Evolutionary conservation across 352 stramenopile species (phyloP), one percentile per base, ranked within the genome.

Genomic region (Pythium coloratum): DNA sequence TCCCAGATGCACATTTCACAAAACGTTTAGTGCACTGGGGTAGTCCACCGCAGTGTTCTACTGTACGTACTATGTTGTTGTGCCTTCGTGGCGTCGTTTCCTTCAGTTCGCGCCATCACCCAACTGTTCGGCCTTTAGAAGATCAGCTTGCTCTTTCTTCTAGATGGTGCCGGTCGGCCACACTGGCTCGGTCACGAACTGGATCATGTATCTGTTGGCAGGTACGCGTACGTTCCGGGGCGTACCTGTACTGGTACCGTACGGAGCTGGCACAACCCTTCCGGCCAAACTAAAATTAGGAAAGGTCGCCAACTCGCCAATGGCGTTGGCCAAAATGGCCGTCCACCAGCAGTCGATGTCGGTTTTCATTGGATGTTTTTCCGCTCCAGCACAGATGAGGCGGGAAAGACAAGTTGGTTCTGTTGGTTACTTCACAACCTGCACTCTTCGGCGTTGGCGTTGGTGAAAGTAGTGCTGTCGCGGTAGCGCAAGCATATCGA

Each of bases 301-400:
- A 33, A 50, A 46, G 28, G 40, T 63, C 57, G 57, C 57, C 57
- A 63, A 63, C 32, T 40, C 57, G 57, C 57, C 57, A 55, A 5
- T 9, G 44, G 16, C 20, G 57, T 63, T 63, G 59, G 59, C n/a
- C 47, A 50, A 66, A 66, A 66, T 56, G 20, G 36, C 34, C 30
- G 33, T 26, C 40, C 40, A 30, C 28, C 26, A 36, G 14, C 50
- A 56, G 30, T 16, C 26, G 30, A 34, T 24, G 16, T 24, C 50
- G 8, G 50, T 38, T 40, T 56, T 56, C 26, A 56, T 56, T 56
- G 50, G 50, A 38, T 38, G 20, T 59, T 59, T 59, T 46, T 30
- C 18, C 13, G 14, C 12, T 42, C 53, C 36, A 30, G 55, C 38
- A 34, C 33, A 60, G 55, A 60, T 60, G 55, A 60, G 55, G 28